Conservation (phyloP, 1,139 yeast genomes). For the Pichia sp. region DNA sequence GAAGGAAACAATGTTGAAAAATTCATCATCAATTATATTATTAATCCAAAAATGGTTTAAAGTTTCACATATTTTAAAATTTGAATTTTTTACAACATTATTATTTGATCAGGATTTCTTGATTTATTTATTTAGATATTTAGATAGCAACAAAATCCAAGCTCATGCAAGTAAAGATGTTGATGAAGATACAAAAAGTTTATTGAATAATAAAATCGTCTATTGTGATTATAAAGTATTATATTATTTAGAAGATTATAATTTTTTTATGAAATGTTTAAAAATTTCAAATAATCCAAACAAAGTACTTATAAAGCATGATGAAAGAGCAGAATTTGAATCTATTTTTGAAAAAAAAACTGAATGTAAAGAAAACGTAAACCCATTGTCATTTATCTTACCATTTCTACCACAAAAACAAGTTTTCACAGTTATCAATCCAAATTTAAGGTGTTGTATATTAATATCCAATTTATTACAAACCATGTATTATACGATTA, state of each 20-base stretch:
- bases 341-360: conserved; percentile 19
- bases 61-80: conserved; percentile 67
- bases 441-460: conserved; percentile 40
- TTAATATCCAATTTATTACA: conserved; percentile 41
- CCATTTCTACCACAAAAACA: conserved; percentile 28
- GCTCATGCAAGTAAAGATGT: conserved; percentile 21
- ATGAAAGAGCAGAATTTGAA: conserved; percentile 15
- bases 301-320: conserved; percentile 9
- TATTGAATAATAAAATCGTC: conserved; percentile 26
- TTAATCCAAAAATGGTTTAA: conserved; percentile 72
- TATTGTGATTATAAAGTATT: conserved; percentile 28
- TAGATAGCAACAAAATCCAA: conserved; percentile 31
- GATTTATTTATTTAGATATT: conserved; percentile 32
- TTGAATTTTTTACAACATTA: conserved; percentile 65
- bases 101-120: conserved; percentile 51
- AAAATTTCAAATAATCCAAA: conserved; percentile 14
- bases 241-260: conserved; percentile 24
- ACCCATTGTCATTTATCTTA: conserved; percentile 19
- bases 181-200: conserved; percentile 24
- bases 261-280: conserved; percentile 23
- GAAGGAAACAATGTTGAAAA: conserved; percentile 62
- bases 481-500: conserved; percentile 39
- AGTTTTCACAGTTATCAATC: conserved; percentile 25
- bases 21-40: conserved; percentile 49
- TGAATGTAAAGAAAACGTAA: conserved; percentile 8